Evolutionary conservation across 164 flowering plant species (phyloP).

Genomic region (Stephania yunnanensis): DNA sequence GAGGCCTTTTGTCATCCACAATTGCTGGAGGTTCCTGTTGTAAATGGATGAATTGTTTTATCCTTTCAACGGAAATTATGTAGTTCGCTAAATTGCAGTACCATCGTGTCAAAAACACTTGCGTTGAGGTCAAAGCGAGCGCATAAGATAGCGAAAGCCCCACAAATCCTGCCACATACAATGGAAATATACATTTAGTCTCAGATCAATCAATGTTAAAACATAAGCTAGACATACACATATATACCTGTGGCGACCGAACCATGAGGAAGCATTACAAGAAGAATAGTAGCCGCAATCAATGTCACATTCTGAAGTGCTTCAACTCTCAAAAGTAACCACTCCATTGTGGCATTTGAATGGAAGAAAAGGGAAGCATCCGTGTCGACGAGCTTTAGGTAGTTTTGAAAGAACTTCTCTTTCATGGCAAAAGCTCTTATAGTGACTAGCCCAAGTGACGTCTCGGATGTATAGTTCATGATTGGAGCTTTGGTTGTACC

Average conservation of each 20-base stretch:
- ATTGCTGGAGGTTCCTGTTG: too few species aligned
- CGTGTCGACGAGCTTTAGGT: conserved; percentile 53
- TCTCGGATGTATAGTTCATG: conserved; percentile 75
- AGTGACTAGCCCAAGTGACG: conserved; percentile 70
- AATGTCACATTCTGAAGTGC: conserved; percentile 65
- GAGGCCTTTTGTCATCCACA: too few species aligned
- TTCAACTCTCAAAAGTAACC: conserved; percentile 69
- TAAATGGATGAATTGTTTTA: too few species aligned
- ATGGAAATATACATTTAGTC: too few species aligned
- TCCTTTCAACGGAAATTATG: too few species aligned
- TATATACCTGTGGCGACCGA: conserved; percentile 52
- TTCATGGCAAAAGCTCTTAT: conserved; percentile 64
- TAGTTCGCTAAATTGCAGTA: too few species aligned
- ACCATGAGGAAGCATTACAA: conserved; percentile 56
- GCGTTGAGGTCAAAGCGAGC: too few species aligned
- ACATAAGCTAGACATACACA: too few species aligned
- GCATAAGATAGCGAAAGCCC: too few species aligned
- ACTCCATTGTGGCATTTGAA: conserved; percentile 70
- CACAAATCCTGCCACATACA: too few species aligned
- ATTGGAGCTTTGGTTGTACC: conserved; percentile 92
- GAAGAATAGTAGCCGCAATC: conserved; percentile 52
- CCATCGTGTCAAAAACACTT: too few species aligned
- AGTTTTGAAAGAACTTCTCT: conserved; percentile 46
- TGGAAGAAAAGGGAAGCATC: conserved; percentile 69
- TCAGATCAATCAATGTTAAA: too few species aligned